Evolutionary conservation across 1,139 yeast genomes (phyloP).

Genomic region (Arxiozyma telluris): DNA sequence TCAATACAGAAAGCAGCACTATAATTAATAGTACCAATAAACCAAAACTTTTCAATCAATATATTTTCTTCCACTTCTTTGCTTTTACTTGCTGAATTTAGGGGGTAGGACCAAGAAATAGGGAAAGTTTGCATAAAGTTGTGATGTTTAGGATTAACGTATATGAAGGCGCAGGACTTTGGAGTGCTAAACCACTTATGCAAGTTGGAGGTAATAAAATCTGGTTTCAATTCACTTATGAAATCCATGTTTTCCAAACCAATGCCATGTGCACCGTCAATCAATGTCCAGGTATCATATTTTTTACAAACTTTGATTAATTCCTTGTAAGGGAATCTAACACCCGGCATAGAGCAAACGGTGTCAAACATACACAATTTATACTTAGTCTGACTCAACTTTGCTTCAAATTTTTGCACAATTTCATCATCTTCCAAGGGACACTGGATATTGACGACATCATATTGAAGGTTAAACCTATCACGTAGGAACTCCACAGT

Average conservation of each 20-base stretch:
- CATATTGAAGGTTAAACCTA: constrained; percentile 37
- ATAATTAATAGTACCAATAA: constrained; percentile 33
- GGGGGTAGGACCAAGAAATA: constrained; percentile 33
- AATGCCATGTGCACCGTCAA: constrained; percentile 68
- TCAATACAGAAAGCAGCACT: constrained; percentile 30
- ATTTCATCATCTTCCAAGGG: constrained; percentile 45
- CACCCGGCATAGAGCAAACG: constrained; percentile 58
- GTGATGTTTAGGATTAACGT: constrained; percentile 48
- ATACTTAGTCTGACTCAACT: constrained; percentile 13
- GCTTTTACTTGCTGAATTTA: constrained; percentile 5
- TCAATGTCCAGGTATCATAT: constrained; percentile 43
- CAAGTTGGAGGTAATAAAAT: constrained; percentile 52
- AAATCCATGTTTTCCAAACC: constrained; percentile 43
- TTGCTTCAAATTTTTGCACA: constrained; percentile 34
- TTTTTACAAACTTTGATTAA: constrained; percentile 42
- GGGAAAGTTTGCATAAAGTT: constrained; percentile 49
- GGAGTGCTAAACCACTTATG: constrained; percentile 67
- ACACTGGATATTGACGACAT: constrained; percentile 39
- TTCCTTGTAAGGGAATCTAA: constrained; percentile 46
- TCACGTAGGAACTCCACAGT: constrained; percentile 42
- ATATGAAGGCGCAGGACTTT: constrained; percentile 50
- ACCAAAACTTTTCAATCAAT: constrained; percentile 29
- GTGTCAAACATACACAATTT: constrained; percentile 51
- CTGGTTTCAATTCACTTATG: constrained; percentile 40
- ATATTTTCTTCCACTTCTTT: constrained; percentile 8